Percentiles rank a stretch among this genome's conserved stretches.
Evolutionary conservation across 164 flowering plant species (phyloP).

Genomic region (Amborella trichopoda): DNA sequence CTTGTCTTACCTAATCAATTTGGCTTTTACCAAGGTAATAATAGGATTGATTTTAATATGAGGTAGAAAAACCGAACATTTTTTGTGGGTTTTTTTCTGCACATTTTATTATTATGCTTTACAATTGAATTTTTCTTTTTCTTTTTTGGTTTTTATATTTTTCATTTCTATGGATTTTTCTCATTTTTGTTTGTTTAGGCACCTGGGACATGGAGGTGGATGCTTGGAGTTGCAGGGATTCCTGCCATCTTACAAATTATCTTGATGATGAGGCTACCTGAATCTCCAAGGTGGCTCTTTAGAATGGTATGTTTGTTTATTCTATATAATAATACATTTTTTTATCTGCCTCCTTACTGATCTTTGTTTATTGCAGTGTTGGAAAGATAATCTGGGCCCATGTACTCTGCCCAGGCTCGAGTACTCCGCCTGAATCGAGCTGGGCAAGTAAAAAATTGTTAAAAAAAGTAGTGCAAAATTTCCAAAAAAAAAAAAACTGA

Average conservation of each 20-base stretch:
- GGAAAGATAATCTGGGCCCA: too few species aligned
- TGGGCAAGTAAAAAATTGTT: too few species aligned
- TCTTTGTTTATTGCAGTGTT: too few species aligned
- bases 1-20: conserved; percentile 52
- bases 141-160: neutral
- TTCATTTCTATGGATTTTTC: too few species aligned
- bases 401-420: too few species aligned
- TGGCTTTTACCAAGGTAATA: conserved; percentile 50
- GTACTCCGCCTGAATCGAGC: too few species aligned
- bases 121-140: neutral
- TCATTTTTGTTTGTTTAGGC: conserved; percentile 29
- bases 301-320: conserved; percentile 42
- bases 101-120: neutral
- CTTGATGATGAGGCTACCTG: conserved; percentile 52
- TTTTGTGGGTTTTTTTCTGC: neutral
- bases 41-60: neutral
- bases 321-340: too few species aligned
- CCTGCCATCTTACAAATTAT: conserved; percentile 59
- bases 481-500: too few species aligned
- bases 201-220: conserved; percentile 79
- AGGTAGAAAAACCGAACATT: too few species aligned
- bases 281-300: conserved; percentile 66
- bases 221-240: conserved; percentile 70
- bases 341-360: too few species aligned
- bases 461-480: too few species aligned